Evolutionary conservation across 768 basidiomycete genomes (phyloP), one percentile per base, ranked within the genome.

Genomic region (Strobilomyces dryophilus): DNA sequence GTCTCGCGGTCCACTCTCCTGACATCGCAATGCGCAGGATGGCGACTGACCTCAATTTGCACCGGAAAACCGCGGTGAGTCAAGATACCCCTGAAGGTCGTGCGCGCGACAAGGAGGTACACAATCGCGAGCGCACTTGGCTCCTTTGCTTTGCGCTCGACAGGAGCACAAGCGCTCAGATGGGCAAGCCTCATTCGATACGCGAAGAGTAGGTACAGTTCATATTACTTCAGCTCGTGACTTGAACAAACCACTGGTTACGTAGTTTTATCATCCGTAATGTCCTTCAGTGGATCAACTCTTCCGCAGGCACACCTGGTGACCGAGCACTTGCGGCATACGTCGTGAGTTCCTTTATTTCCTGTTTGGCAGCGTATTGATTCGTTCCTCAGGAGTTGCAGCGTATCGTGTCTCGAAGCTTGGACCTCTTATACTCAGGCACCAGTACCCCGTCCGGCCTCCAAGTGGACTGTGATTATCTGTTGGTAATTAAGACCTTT

Each of bases 61-160:
- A 98, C 66, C 85, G 95, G 50, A 95, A 95, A 67, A 87, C 88
- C 8, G 74, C 73, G 18, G 66, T 72, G 34, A 81, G 76, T 57
- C 75, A 78, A 21, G 87, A 92, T 55, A 84, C 86, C 1, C 76
- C 85, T n/a, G 93, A 95, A 64, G 89, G 85, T 32, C 80, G 79
- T 49, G 82, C 85, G 21, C 82, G 89, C 49, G 92, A 90, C 63
- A 70, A 79, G 53, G 90, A 98, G 73, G 84, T 97, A 12, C 86
- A 90, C 71, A 99, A 98, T 68, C 83, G 97, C 42, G 95, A 98
- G 71, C 75, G 97, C 45, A 92, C 93, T 9, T 99, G 97, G 97
- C 74, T 97, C 46, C 70, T 92, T 54, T 93, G 90, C 62, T 94
- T 85, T 67, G 80, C 80, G 52, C 77, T 97, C 32, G 95, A 98